Conservation (phyloP, 306 rosid species). For the Alnus glutinosa region DNA sequence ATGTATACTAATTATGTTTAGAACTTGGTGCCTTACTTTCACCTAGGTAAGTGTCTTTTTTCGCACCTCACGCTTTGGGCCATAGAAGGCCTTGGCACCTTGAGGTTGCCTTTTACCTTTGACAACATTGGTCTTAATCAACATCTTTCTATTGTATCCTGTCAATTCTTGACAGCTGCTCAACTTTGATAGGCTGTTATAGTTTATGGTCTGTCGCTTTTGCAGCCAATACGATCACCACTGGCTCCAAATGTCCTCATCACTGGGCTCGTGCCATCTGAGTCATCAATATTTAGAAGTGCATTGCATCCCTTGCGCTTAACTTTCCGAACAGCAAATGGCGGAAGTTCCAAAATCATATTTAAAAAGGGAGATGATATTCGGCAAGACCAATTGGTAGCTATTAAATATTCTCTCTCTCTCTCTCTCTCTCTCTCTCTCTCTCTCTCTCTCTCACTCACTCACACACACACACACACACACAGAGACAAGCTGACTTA, state of each 20-base stretch:
- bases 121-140: not conserved
- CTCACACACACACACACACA: not conserved
- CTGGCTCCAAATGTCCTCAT: slow-evolving; percentile 83
- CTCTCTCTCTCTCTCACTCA: too few relatives aligned
- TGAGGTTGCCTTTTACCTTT: not conserved
- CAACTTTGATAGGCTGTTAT: slow-evolving; percentile 12
- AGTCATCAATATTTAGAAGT: slow-evolving; percentile 95
- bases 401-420: slow-evolving; percentile 34
- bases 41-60: not conserved
- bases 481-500: slow-evolving; percentile 18
- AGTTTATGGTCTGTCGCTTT: slow-evolving; percentile 31
- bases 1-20: not conserved
- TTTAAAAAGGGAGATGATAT: slow-evolving; percentile 96
- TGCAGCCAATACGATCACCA: slow-evolving; percentile 91
- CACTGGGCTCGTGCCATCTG: slow-evolving; percentile 83
- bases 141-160: slow-evolving; percentile 10
- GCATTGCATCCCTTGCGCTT: slow-evolving; percentile 95
- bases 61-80: not conserved
- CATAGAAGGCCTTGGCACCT: not conserved
- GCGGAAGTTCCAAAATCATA: slow-evolving; percentile 75
- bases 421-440: slow-evolving; percentile 5
- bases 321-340: slow-evolving; percentile 78
- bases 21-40: not conserved
- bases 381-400: slow-evolving; percentile 97
- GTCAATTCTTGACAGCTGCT: slow-evolving; percentile 24